A percentile compares a stretch with the other conserved stretches of the same genome.
These are phyloP conservation scores for Helotiales sp. DNA, from an alignment of 2,329 filamentous ascomycete species.

Conservation along the genomic window DNA sequence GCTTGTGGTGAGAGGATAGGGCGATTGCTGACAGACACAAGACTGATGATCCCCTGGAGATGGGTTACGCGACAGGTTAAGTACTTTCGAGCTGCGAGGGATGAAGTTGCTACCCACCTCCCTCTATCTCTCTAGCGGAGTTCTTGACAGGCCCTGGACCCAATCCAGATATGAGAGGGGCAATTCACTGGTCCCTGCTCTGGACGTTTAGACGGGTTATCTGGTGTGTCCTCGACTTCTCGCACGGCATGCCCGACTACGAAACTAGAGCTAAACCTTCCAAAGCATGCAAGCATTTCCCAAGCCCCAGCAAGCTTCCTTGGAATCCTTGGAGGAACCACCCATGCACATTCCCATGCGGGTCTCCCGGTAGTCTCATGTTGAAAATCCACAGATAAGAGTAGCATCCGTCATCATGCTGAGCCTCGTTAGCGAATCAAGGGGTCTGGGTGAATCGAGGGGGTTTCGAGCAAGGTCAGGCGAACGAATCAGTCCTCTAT, in stretches of 20 bases:
- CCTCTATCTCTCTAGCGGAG: conserved; percentile 16
- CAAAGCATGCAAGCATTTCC: conserved; percentile 5
- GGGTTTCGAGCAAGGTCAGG: not conserved
- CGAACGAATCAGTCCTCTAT: not conserved
- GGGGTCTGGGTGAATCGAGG: not conserved
- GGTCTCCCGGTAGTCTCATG: conserved; percentile 13
- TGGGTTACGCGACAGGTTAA: conserved; percentile 14
- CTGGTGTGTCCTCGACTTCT: not conserved
- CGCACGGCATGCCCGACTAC: conserved; percentile 14
- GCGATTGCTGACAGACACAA: conserved; percentile 11
- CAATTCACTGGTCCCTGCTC: conserved; percentile 7
- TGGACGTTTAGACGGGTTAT: not conserved
- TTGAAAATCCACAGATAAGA: conserved; percentile 27
- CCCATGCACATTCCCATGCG: not conserved
- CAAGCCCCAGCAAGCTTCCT: conserved; percentile 18
- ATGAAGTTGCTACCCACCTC: conserved; percentile 7
- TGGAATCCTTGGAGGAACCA: conserved; percentile 1
- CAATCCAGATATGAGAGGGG: conserved; percentile 3
- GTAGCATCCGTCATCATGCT: conserved; percentile 14
- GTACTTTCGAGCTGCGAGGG: conserved; percentile 9
- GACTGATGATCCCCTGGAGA: not conserved
- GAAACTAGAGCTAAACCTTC: conserved; percentile 5
- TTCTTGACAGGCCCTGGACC: not conserved
- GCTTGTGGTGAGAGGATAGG: conserved; percentile 16
- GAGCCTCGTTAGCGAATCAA: conserved; percentile 7